Base-by-base conservation (phyloP, 331 rosid genomes). In the Acacia concinna region DNA sequence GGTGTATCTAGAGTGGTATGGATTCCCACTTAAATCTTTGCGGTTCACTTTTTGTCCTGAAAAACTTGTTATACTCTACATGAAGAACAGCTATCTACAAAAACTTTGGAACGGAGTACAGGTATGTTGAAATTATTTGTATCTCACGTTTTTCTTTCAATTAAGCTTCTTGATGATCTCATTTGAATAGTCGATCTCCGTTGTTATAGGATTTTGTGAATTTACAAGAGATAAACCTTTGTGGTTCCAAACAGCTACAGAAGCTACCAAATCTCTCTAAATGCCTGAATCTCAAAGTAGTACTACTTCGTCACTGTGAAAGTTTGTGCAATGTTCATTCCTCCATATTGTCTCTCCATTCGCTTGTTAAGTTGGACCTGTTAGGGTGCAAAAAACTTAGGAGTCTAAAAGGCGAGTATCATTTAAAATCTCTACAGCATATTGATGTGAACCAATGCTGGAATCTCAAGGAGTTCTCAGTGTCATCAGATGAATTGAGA, bases 381-480 rank as follows among this genome's bases (percentile, higher is more conserved):
- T 1, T 1, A 1, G 0, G 9, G 11, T 82, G 85, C 18, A 6
- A 10, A 0, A 21, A 25, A 2, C 68, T 65, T 8, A 3, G 17
- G 51, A 77, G 52, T 65, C 10, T 65, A 7, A 57, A 17, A 41
- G 64, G 47, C 10, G 23, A 44, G 21, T 13, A 31, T 21, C 64
- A 64, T 43, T 5, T 32, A 15, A 49, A 8, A 64, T 44, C 73
- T 71, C 81, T 51, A 2, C 11, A 51, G 7, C 0, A 51, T 1
- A 52, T 77, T 4, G 0, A 0, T 0, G 30, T 72, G 6, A 0
- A 0, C 0, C 13, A 1, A 0, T 52, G 82, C 28, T 6, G 0
- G 2, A 54, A 13, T 15, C 69, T 82, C 1, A 25, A 63, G 71
- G 43, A 52, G 0, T 23, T 82, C 51, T 37, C 52, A 1, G 4